Percentiles rank a stretch among this genome's conserved stretches.
These are phyloP conservation scores for Eleusine coracana DNA, from an alignment of 176 grass and related monocot species.

Conservation along the genomic window DNA sequence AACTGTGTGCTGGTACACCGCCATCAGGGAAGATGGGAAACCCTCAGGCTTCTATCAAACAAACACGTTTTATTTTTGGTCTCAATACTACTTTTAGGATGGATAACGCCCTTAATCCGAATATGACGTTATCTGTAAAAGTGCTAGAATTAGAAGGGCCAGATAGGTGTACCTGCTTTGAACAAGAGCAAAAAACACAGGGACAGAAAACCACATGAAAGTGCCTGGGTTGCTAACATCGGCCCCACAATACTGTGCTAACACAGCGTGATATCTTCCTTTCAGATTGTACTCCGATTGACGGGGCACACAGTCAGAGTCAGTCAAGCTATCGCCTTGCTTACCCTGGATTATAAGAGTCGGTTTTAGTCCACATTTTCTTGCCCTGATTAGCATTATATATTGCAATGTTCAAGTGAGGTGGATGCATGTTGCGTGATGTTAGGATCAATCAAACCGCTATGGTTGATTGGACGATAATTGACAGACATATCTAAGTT, in stretches of 20 bases:
- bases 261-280: conserved; percentile 34
- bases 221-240: conserved; percentile 52
- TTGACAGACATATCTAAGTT: not conserved
- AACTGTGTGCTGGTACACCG: not conserved
- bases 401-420: conserved; percentile 8
- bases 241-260: conserved; percentile 28
- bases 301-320: conserved; percentile 36
- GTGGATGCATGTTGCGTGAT: not conserved
- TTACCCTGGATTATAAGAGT: conserved; percentile 48
- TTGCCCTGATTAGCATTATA: conserved; percentile 18
- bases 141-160: not conserved
- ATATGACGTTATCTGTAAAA: not conserved
- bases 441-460: conserved; percentile 18
- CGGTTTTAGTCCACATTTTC: conserved; percentile 36
- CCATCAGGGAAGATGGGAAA: not conserved
- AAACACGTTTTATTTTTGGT: not conserved
- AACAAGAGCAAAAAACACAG: conserved; percentile 49
- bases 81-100: not conserved
- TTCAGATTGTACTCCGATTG: conserved; percentile 47
- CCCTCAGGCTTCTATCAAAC: not conserved
- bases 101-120: not conserved
- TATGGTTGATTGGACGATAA: not conserved
- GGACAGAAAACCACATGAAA: conserved; percentile 42
- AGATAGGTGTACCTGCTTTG: conserved; percentile 43
- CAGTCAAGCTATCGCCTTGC: conserved; percentile 38